phyloP scores from a whole-genome alignment of 768 basidiomycete species.

The Mrakia frigida region DNA sequence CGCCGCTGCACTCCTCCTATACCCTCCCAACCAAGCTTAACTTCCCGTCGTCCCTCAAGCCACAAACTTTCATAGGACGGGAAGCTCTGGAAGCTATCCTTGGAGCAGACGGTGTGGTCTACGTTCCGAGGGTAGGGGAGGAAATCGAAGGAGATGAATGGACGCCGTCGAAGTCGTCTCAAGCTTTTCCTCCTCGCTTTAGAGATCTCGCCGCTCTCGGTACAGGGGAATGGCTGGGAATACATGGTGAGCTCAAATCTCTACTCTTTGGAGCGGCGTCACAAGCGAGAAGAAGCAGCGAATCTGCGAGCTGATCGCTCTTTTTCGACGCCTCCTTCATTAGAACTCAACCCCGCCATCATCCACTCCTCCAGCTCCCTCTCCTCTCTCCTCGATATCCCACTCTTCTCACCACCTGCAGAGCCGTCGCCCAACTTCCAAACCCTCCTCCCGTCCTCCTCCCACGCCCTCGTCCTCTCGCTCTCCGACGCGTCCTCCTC shows the following conservation, averaged over 20 bases:
- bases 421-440: background rate
- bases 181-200: background rate
- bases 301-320: background rate
- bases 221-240: background rate
- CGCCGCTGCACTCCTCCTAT: background rate
- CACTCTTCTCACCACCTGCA: background rate
- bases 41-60: background rate
- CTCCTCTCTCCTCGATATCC: background rate
- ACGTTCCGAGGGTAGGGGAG: background rate
- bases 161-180: too few relatives aligned
- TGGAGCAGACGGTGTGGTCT: conserved; percentile 1
- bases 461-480: background rate
- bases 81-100: conserved; percentile 8
- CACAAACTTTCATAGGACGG: conserved; percentile 6
- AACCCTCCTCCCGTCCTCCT: conserved; percentile 5
- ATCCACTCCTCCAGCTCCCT: background rate
- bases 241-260: background rate
- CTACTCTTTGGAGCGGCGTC: too few relatives aligned
- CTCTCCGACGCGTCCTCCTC: background rate
- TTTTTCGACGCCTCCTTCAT: background rate
- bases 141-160: background rate
- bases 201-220: background rate
- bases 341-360: background rate
- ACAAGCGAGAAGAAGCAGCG: background rate
- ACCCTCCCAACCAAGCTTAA: background rate